Conservation (phyloP, 2,329 filamentous ascomycete species). For the Colletotrichum horii region DNA sequence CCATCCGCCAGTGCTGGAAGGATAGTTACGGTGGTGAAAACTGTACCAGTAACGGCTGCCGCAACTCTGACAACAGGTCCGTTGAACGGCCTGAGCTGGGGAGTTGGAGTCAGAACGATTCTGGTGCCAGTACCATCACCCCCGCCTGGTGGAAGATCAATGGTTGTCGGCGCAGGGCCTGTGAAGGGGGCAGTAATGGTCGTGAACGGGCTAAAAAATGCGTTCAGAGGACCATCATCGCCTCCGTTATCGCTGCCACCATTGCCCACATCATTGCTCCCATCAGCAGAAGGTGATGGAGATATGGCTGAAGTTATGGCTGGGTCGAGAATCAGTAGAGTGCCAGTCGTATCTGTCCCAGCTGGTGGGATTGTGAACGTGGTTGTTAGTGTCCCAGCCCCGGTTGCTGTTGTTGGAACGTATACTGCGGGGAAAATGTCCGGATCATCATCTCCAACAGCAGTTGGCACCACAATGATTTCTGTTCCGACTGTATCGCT, state of each 20-base stretch:
- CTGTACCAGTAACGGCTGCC: neutral
- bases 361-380: neutral
- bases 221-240: neutral
- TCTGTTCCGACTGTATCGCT: neutral
- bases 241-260: neutral
- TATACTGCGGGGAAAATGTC: neutral
- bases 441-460: neutral
- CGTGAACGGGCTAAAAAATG: neutral
- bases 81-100: neutral
- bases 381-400: neutral
- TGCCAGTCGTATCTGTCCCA: neutral
- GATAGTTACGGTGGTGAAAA: neutral
- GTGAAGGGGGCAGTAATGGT: neutral
- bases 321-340: neutral
- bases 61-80: neutral
- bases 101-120: neutral
- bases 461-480: neutral
- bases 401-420: neutral
- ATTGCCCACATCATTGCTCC: neutral
- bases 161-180: neutral
- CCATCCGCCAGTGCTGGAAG: neutral
- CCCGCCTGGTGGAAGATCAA: neutral
- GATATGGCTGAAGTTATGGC: neutral
- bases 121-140: neutral
- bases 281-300: no score